Base-by-base conservation (phyloP, 768 basidiomycete genomes). In the Lentinula boryana region DNA sequence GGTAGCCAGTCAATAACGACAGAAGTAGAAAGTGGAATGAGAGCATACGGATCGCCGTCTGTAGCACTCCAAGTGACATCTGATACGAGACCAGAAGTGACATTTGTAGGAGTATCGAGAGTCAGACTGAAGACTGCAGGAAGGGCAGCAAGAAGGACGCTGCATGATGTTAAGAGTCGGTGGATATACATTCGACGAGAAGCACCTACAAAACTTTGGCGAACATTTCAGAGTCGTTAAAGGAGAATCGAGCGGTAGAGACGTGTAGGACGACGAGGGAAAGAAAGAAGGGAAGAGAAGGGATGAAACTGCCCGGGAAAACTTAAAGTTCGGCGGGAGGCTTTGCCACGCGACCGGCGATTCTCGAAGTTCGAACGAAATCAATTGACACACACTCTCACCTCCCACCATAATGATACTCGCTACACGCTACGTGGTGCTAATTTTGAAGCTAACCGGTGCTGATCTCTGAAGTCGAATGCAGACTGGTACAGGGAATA, bases 221-320 rank as follows among this genome's bases (percentile, higher is more conserved):
- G 18, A 58, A 58, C 57, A 58, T 58, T 58, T 49, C 15, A 49
- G 32, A 32, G 43, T 33, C 44, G 57, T 58, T 10, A 48, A 13
- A 27, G 23, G 33, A 32, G 38, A 6, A 8, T 23, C 10, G 44
- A 40, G 23, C 4, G 18, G 15, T 8, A 56, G 27, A 41, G n/a
- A 32, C 10, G 36, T 8, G 5, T 38, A 13, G 36, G 36, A 38
- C 5, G 36, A 5, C 13, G 36, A 38, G 36, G 36, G 36, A 38
- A 38, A 38, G 36, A 38, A 38, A 38, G 36, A 38, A 13, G 13
- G 36, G 36, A 13, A 38, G 13, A 12, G 53, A n/a, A n/a, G n/a
- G 27, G 27, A 27, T 27, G 27, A 27, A 27, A 27, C 27, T 27
- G 27, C 27, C 27, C 27, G 27, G 27, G 27, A 27, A 27, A 27